Conservation (phyloP, 176 grass and related monocot genomes). For the Phragmites australis region DNA sequence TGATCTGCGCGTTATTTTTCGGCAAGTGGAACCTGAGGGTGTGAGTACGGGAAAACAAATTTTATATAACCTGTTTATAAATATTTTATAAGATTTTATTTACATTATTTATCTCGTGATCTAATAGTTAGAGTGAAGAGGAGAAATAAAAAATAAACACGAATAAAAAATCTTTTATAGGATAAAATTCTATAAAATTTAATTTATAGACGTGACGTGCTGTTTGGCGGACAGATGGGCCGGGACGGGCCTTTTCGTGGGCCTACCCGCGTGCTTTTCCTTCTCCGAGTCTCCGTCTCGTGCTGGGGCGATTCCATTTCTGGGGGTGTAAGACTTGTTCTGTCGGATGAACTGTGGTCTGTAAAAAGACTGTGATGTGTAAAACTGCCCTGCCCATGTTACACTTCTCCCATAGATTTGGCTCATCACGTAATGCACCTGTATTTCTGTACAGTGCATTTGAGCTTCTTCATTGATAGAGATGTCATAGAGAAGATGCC, state of each 20-base stretch:
- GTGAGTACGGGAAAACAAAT: too few species aligned
- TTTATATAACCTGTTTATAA: too few species aligned
- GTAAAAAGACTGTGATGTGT: neutral
- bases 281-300: neutral
- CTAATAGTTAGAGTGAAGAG: too few species aligned
- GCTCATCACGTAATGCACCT: neutral
- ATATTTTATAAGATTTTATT: too few species aligned
- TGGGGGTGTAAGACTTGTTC: neutral
- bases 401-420: neutral
- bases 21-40: too few species aligned
- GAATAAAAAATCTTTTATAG: too few species aligned
- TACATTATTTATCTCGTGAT: too few species aligned
- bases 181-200: too few species aligned
- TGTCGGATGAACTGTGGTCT: neutral
- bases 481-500: neutral
- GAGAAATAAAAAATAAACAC: too few species aligned
- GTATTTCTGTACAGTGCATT: neutral
- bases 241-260: neutral
- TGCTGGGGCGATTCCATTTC: neutral
- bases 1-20: too few species aligned
- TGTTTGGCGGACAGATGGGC: slow-evolving; percentile 3
- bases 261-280: neutral
- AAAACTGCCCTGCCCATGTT: neutral
- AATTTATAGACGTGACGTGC: too few species aligned
- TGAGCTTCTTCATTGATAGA: too few species aligned